Evolutionary conservation across 495 filamentous ascomycete genomes (phyloP), one percentile per base, ranked within the genome.

Genomic region (Neurospora sp.): DNA sequence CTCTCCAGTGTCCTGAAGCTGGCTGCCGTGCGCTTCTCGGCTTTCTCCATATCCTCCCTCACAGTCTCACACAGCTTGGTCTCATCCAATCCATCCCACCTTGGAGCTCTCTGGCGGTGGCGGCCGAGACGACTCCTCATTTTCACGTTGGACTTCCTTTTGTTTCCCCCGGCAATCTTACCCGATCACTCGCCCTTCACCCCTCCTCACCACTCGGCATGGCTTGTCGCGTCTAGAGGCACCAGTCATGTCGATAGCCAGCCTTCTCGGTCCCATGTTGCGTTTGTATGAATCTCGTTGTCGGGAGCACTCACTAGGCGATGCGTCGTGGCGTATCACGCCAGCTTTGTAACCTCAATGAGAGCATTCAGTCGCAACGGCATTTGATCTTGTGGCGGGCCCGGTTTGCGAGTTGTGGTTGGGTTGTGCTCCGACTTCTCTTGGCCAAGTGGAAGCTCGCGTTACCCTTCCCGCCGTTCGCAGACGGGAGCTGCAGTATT

Each of bases 291-390:
- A 73, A 70, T 61, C 72, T 75, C 74, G 70, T 75, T 75, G 75
- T 79, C 75, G 73, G 73, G 76, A 74, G 74, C 79, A 81, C 78
- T 76, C 79, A 81, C 78, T 76, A 75, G 76, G 71, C 76, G 77
- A 76, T 82, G 79, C 80, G 77, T 82, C 81, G 76, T 82, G 79
- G 82, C 77, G 81, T 84, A 81, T 79, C 80, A 81, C 80, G 76
- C 72, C 78, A 76, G 73, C 75, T 80, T 35, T 82, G 76, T 78
- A 76, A 76, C 70, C 75, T 77, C 70, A 72, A 59, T 38, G 71
- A 61, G 22, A 61, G 73, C 75, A 66, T 68, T 80, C 70, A 69
- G 73, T 74, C 71, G 69, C 61, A 39, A 76, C 76, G 77, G 75
- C 77, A 76, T 72, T 68, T 75, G 70, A 70, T 74, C 69, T 72